Evolutionary conservation across 164 flowering plant genomes (phyloP), one percentile per base, ranked within the genome.

Genomic region (Brasenia schreberi): DNA sequence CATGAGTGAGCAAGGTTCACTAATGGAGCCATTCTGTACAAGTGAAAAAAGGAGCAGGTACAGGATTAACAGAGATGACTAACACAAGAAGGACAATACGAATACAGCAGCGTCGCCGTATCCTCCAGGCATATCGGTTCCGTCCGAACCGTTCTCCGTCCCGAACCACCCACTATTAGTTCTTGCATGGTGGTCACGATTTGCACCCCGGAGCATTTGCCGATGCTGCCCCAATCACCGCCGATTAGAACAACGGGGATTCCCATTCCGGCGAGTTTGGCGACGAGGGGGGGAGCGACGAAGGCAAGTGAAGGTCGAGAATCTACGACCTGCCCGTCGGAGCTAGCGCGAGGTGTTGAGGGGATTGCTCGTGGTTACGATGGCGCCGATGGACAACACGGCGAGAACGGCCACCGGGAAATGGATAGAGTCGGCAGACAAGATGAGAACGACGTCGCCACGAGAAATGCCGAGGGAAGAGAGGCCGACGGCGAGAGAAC

Each of bases 301-400:
- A 93, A 86, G 44, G 92, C 94, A 67, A 93, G 83, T 0, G 78
- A 75, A 0, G 98, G 90, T 4, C 81, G 80, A 7, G 98, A 93
- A 67, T 93, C 94, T 66, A 80, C 69, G 69, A 84, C 76, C 64
- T 93, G 97, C n/a, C 61, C 85, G 85, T 33, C 75, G 70, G 76
- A 93, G 90, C 69, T 93, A 97, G 5, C 59, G 64, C 4, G 77
- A 16, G 6, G 98, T 93, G 84, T 93, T 90, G 78, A 90, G 85
- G 5, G 98, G 98, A 67, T 93, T 93, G 56, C 90, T 78, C 67
- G 97, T 90, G 79, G 98, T 90, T 77, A 90, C 77, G 27, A 93
- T 52, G 65, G 92, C 97, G 43, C 98, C 98, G 72, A 93, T 81
- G 6, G 92, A 86, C 84, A 93, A 74, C 42, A 85, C 88, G 68